Evolutionary conservation across 2,329 filamentous ascomycete species (phyloP), one percentile per base, ranked within the genome.

Genomic region (Aspergillus fumigatiaffinis): DNA sequence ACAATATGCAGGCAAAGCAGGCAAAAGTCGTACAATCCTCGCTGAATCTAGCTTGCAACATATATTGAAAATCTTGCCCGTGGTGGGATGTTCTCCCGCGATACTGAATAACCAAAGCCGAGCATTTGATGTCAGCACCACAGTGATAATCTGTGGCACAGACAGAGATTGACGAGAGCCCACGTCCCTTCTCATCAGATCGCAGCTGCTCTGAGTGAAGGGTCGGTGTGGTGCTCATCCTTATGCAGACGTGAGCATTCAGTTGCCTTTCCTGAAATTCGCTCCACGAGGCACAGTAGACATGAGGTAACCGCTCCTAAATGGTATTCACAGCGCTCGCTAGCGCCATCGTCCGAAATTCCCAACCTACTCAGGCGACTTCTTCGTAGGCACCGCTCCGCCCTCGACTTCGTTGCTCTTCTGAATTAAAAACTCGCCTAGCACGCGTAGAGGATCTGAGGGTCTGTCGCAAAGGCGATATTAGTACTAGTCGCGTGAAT

Each of bases 371-470:
- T 68, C 66, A 26, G 64, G 63, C 35, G 68, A 65, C 38, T 67
- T 71, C 49, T 66, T 67, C 10, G 50, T n/a, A 4, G 50, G 32
- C n/a, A 54, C 29, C 20, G 63, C 52, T n/a, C 62, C 63, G 6
- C 68, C 70, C 70, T 90, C 87, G 23, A 88, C 60, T 63, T 90
- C 87, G 61, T 79, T 85, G 4, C 87, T 89, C 55, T 82, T 84
- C 68, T 88, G 82, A 53, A 91, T 75, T 4, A 92, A 74, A 68
- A 83, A 91, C 70, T 91, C 87, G 49, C 88, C 88, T 3, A 92
- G 74, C 8, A 85, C 82, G 50, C 85, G 83, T 17, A 92, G 74
- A 21, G 89, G 89, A 64, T 91, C 86, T 35, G 80, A 78, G 1
- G 89, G 89, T 63, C 89, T 84, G 4, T 23, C 12, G 21, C 44